Evolutionary conservation across 176 grass and related monocot genomes (phyloP), one percentile per base, ranked within the genome.

Genomic region (Bonia amplexicaulis): DNA sequence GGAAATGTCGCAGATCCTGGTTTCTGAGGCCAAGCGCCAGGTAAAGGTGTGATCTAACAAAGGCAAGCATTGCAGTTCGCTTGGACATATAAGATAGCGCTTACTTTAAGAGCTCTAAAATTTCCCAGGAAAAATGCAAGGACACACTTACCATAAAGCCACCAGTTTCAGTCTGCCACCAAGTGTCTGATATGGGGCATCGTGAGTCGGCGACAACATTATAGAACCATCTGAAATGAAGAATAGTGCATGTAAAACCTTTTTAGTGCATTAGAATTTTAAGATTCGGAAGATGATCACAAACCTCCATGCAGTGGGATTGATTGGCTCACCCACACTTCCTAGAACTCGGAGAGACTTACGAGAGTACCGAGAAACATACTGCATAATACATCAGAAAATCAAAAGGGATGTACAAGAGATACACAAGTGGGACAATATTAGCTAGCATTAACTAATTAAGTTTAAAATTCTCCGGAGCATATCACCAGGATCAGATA

Each of bases 101-200:
- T 63, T 19, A 76, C 63, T 65, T 37, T 53, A 27, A 41, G 73
- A 63, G 33, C 16, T 81, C 63, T 6, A 12, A 84, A 61, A 25
- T 54, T 35, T 12, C 5, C 2, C 41, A 44, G 71, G 10, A 15
- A 70, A 44, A 62, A 33, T 51, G 40, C 64, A 69, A 79, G 69
- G 37, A 69, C 35, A 72, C 23, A 89, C 66, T 87, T 85, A 99
- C 96, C 96, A 99, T 99, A 86, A 99, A 96, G 64, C 96, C 96
- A 73, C 96, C 96, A 40, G 96, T 96, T 88, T 99, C 96, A 87
- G 96, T 99, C 89, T 99, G 96, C 96, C 96, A 99, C 96, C 93
- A 99, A 58, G 96, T 99, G 57, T 99, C 96, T 79, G 96, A 96
- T 95, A 99, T 96, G 57, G 93, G 93, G 71, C 96, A 94, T 86